A percentile compares a stretch with the other conserved stretches of the same genome.
Conservation (phyloP, 768 basidiomycete genomes). For the Leccinum ochraceum region DNA sequence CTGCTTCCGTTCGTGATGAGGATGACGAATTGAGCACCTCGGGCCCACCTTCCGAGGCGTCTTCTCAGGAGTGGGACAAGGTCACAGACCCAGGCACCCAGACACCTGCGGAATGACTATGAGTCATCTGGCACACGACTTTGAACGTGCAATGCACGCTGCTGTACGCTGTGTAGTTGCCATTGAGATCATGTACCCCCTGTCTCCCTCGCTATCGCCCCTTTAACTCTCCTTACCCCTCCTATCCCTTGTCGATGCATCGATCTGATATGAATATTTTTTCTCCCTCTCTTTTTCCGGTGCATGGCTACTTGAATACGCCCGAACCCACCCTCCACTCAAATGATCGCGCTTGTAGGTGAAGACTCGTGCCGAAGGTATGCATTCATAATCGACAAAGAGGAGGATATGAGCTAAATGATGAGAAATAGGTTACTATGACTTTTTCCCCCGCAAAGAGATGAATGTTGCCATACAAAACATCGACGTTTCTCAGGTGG, state of each 20-base stretch:
- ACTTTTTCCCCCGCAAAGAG: constrained; percentile 71
- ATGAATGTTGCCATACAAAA: constrained; percentile 65
- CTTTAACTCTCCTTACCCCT: constrained; percentile 22
- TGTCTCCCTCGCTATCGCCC: constrained; percentile 14
- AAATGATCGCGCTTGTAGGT: constrained; percentile 46
- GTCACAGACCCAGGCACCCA: constrained; percentile 73
- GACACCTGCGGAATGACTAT: constrained; percentile 45
- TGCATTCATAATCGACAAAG: constrained; percentile 37
- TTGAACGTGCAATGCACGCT: constrained; percentile 30
- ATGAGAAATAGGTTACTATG: constrained; percentile 63
- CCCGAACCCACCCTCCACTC: constrained; percentile 14
- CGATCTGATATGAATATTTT: constrained; percentile 64
- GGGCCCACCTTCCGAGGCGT: constrained; percentile 81
- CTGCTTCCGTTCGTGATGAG: constrained; percentile 42
- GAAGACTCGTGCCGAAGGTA: constrained; percentile 72
- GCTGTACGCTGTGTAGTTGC: constrained; percentile 35
- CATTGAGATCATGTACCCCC: constrained; percentile 27
- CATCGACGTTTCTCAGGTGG: constrained; percentile 26
- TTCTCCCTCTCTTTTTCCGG: constrained; percentile 27
- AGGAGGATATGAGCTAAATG: constrained; percentile 18
- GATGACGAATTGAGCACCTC: constrained; percentile 58
- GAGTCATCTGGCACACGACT: constrained; percentile 29
- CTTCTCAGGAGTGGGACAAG: constrained; percentile 90
- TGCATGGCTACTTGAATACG: constrained; percentile 15
- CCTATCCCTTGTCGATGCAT: constrained; percentile 24